Evolutionary conservation across 345 rosid species (phyloP), one percentile per base, ranked within the genome.

Genomic region (Moringa oleifera): DNA sequence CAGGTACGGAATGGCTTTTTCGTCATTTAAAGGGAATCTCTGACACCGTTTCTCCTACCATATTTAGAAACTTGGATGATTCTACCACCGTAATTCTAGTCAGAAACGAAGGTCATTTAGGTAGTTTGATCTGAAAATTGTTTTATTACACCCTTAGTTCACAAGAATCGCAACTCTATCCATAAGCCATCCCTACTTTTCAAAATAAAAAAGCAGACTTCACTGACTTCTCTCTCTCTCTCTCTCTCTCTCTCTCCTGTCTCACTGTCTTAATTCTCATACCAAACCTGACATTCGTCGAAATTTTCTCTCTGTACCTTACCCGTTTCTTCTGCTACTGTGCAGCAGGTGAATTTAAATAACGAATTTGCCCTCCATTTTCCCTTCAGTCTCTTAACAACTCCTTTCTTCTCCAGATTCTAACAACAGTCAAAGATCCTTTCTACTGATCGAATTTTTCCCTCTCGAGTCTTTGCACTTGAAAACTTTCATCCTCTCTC

Each of bases 391-490:
- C 1, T 12, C 47, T 51, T 8, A 11, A 3, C 64, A 73, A 57
- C 49, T 51, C 20, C 20, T 24, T 47, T 28, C 59, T 47, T 61
- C 69, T 46, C 10, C 25, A 66, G 76, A 71, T 78, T 80, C 87
- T 77, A 59, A 53, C 73, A 33, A 18, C 71, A 66, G 82, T 82
- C 90, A 77, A 85, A 80, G 84, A 77, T 77, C 75, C 77, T 68
- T 65, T 20, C 61, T 36, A 21, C 70, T 55, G 66, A 59, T 58
- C 74, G 36, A 41, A 13, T 8, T 13, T 33, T 58, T 49, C 20
- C n/a, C 22, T 51, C 47, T 41, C 47, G 47, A 7, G 12, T 41
- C 47, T 41, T 15, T 24, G 15, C 62, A 0, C 24, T 20, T 7
- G 37, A 53, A 47, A 57, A 62, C 6, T n/a, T n/a, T n/a, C n/a